These are phyloP conservation scores for Wickerhamiella australiensis DNA, from an alignment of 805 yeast species.

Conservation along the genomic window DNA sequence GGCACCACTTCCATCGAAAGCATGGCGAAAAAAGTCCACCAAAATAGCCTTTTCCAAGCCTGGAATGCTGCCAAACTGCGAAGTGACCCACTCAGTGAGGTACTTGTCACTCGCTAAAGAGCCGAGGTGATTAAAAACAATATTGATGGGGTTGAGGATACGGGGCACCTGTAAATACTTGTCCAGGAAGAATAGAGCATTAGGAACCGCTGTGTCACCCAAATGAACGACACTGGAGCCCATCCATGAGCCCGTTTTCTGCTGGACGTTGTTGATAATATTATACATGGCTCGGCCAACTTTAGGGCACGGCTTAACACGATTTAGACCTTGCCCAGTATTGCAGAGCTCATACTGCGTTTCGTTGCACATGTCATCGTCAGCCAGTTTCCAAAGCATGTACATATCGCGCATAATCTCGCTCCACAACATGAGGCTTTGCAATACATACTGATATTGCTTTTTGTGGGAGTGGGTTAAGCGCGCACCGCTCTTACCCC, in stretches of 20 bases:
- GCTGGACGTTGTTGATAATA: conserved; percentile 53
- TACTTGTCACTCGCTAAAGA: conserved; percentile 33
- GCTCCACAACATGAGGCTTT: conserved; percentile 65
- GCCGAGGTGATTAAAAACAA: conserved; percentile 44
- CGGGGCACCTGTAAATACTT: conserved; percentile 72
- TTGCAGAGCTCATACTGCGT: conserved; percentile 46
- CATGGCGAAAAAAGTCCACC: conserved; percentile 44
- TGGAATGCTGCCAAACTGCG: conserved; percentile 45
- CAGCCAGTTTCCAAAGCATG: conserved; percentile 65
- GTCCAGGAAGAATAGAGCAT: conserved; percentile 66
- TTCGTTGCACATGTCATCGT: conserved; percentile 49
- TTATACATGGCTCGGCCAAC: conserved; percentile 59
- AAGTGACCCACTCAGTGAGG: conserved; percentile 35
- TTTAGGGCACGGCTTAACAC: conserved; percentile 62
- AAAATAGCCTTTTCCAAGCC: conserved; percentile 38
- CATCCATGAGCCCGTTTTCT: conserved; percentile 54
- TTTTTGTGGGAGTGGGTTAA: conserved; percentile 60
- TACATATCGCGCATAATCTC: conserved; percentile 69
- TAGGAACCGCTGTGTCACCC: conserved; percentile 77
- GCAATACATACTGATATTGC: conserved; percentile 64
- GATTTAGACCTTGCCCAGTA: conserved; percentile 72
- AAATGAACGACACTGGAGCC: conserved; percentile 71
- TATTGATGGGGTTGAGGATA: conserved; percentile 60
- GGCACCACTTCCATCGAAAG: conserved; percentile 72
- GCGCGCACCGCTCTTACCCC: conserved; percentile 58